A percentile compares a stretch with the other conserved stretches of the same genome.
Conservation (phyloP, 257 asterid species). For the Catharanthus roseus region DNA sequence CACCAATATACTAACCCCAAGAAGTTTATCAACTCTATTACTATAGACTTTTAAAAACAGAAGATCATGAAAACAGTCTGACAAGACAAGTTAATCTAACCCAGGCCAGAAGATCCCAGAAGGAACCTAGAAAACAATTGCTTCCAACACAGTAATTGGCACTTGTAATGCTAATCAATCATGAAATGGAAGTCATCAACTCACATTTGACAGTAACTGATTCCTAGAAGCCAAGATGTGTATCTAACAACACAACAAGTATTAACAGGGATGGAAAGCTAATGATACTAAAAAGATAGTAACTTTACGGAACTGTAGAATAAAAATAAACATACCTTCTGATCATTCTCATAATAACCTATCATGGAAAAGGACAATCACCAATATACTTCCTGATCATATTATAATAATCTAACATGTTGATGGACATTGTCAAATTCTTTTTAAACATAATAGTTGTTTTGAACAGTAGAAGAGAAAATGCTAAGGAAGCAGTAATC, state of each 20-base stretch:
- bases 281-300: background rate
- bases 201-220: background rate
- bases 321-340: background rate
- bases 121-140: conserved; percentile 1
- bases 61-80: too few relatives aligned
- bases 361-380: background rate
- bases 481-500: too few relatives aligned
- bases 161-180: background rate
- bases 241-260: background rate
- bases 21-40: background rate
- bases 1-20: background rate
- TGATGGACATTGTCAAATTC: background rate
- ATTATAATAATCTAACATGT: background rate
- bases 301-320: background rate
- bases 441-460: background rate
- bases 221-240: background rate
- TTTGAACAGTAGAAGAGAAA: background rate
- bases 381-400: background rate
- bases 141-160: background rate
- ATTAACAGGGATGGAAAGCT: background rate
- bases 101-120: too few relatives aligned
- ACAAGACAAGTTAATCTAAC: too few relatives aligned
- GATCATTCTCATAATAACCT: background rate
- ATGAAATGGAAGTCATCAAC: background rate
- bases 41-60: background rate